Percentiles rank a stretch among this genome's conserved stretches.
These are phyloP conservation scores for Xerophyta viscosa DNA, from an alignment of 106 monocot genomes.

Conservation along the genomic window DNA sequence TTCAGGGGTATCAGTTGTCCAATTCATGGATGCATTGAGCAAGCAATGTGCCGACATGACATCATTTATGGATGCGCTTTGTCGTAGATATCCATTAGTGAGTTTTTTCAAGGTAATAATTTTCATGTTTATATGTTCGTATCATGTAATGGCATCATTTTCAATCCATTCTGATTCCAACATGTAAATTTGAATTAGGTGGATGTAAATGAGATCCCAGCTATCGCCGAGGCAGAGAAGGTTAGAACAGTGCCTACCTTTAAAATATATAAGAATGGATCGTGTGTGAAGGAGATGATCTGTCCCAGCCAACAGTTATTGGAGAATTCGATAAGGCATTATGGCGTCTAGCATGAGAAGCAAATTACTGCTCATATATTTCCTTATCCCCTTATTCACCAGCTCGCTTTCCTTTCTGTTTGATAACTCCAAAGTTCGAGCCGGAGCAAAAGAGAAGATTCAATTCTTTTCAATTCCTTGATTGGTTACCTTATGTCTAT, in stretches of 20 bases:
- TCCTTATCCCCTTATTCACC: no score
- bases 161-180: not conserved
- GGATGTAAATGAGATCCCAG: constrained; percentile 44
- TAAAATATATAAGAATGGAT: constrained; percentile 82
- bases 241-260: constrained; percentile 69
- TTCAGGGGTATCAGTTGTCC: constrained; percentile 77
- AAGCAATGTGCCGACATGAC: constrained; percentile 45
- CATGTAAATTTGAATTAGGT: constrained; percentile 30
- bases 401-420: no score
- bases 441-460: no score
- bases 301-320: constrained; percentile 68
- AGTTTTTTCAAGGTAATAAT: constrained; percentile 88
- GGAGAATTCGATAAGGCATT: constrained; percentile 67
- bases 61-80: constrained; percentile 59
- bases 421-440: no score
- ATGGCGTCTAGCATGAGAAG: constrained; percentile 27
- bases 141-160: not conserved
- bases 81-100: constrained; percentile 54
- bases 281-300: constrained; percentile 78
- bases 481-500: no score
- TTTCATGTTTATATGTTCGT: not conserved
- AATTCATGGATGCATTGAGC: constrained; percentile 48
- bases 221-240: constrained; percentile 49
- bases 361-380: no score
- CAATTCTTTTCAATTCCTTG: no score